phyloP scores from a whole-genome alignment of 805 yeast genomes.

The Candida sithepensis region DNA sequence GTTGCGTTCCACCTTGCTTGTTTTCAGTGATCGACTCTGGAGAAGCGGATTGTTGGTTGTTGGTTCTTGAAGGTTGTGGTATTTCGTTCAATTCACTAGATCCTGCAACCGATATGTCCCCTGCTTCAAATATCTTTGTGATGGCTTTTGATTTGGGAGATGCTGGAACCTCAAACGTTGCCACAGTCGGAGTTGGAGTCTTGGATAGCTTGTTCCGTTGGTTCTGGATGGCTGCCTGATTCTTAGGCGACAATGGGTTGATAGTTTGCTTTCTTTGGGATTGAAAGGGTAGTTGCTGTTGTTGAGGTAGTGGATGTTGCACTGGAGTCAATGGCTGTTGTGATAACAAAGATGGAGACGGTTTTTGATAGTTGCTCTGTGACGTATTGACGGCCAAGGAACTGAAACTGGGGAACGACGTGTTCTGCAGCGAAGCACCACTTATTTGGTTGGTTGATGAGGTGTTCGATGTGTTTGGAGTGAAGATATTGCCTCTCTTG shows the following conservation, averaged over 20 bases:
- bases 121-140: conserved; percentile 20
- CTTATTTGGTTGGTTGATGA: background rate
- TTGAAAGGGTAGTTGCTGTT: background rate
- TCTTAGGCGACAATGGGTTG: conserved; percentile 4
- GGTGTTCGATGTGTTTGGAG: conserved; percentile 1
- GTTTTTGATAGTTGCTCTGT: background rate
- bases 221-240: conserved; percentile 2
- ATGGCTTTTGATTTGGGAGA: conserved; percentile 22
- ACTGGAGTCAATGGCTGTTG: background rate
- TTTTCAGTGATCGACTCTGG: conserved; percentile 20
- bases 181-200: conserved; percentile 21
- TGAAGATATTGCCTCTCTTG: conserved; percentile 22
- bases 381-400: conserved; percentile 7
- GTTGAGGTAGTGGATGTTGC: background rate
- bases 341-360: background rate
- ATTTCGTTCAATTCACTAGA: conserved; percentile 24
- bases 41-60: conserved; percentile 17
- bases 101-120: conserved; percentile 21
- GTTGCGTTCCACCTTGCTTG: conserved; percentile 3
- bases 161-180: conserved; percentile 20
- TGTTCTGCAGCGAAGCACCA: background rate
- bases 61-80: conserved; percentile 11
- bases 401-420: conserved; percentile 4
- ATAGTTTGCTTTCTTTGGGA: background rate
- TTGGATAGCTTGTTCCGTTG: conserved; percentile 11